phyloP scores from a whole-genome alignment of 169 alveolate species.

The Cryptosporidium sp. region DNA sequence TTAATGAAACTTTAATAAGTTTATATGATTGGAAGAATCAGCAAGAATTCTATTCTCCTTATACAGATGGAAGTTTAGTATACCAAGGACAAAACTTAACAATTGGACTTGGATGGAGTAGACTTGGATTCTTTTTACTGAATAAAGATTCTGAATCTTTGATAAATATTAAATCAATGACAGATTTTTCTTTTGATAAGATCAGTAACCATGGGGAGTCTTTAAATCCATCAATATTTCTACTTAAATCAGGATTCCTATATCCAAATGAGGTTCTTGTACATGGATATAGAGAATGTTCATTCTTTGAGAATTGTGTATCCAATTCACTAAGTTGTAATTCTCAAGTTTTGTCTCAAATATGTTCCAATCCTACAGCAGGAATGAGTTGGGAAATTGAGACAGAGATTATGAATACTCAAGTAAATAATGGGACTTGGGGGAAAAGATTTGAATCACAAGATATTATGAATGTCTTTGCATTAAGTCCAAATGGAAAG shows the following conservation, averaged over 20 bases:
- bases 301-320: slow-evolving; percentile 1
- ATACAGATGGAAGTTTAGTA: background rate
- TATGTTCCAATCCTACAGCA: background rate
- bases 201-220: background rate
- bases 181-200: slow-evolving; percentile 26
- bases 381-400: slow-evolving; percentile 22
- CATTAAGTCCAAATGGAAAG: background rate
- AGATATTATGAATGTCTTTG: background rate
- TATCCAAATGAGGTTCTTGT: slow-evolving; percentile 9
- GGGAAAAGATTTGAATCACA: slow-evolving; percentile 6
- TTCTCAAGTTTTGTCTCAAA: background rate
- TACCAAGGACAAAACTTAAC: background rate
- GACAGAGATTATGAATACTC: background rate
- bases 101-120: slow-evolving; percentile 16
- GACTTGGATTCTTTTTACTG: slow-evolving; percentile 30
- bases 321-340: background rate
- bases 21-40: slow-evolving; percentile 27
- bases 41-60: slow-evolving; percentile 13
- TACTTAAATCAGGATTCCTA: background rate
- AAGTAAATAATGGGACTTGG: slow-evolving; percentile 4
- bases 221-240: slow-evolving; percentile 10
- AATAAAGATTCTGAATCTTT: background rate
- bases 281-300: slow-evolving; percentile 2
- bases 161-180: slow-evolving; percentile 1
- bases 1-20: slow-evolving; percentile 25